Conservation (phyloP, 495 filamentous ascomycete species). For the Letharia lupina region DNA sequence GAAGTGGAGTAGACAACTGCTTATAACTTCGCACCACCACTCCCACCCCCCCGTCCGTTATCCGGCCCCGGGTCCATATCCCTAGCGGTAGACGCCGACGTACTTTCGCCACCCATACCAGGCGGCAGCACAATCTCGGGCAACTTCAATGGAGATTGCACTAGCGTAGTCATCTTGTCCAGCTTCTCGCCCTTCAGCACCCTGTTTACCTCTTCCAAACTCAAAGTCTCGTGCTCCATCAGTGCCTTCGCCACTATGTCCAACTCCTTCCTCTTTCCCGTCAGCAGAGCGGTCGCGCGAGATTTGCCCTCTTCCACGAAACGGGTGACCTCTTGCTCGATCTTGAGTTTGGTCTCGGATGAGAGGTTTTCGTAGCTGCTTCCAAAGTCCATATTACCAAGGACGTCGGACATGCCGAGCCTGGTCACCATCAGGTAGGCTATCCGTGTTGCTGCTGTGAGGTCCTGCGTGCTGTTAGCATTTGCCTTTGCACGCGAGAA, state of each 20-base stretch:
- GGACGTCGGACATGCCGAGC: slow-evolving; percentile 77
- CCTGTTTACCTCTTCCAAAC: slow-evolving; percentile 79
- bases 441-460: slow-evolving; percentile 65
- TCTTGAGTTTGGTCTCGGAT: slow-evolving; percentile 69
- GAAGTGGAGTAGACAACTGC: background rate
- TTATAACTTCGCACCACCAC: background rate
- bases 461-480: slow-evolving; percentile 48
- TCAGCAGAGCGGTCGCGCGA: slow-evolving; percentile 60
- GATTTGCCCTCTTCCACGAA: slow-evolving; percentile 72
- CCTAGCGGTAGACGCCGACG: slow-evolving; percentile 1
- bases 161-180: slow-evolving; percentile 42
- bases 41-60: slow-evolving; percentile 2
- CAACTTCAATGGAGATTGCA: slow-evolving; percentile 32
- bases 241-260: slow-evolving; percentile 80
- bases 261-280: slow-evolving; percentile 65
- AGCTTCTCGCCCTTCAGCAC: slow-evolving; percentile 79
- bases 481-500: slow-evolving; percentile 22
- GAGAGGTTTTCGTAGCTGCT: slow-evolving; percentile 74
- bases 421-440: slow-evolving; percentile 80
- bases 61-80: background rate
- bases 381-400: slow-evolving; percentile 82
- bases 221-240: slow-evolving; percentile 88
- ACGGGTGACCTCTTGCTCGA: slow-evolving; percentile 78
- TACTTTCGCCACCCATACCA: slow-evolving; percentile 12
- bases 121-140: slow-evolving; percentile 23